Conservation (phyloP, 2,329 filamentous ascomycete genomes). For the Neofusicoccum kwambonambiense region DNA sequence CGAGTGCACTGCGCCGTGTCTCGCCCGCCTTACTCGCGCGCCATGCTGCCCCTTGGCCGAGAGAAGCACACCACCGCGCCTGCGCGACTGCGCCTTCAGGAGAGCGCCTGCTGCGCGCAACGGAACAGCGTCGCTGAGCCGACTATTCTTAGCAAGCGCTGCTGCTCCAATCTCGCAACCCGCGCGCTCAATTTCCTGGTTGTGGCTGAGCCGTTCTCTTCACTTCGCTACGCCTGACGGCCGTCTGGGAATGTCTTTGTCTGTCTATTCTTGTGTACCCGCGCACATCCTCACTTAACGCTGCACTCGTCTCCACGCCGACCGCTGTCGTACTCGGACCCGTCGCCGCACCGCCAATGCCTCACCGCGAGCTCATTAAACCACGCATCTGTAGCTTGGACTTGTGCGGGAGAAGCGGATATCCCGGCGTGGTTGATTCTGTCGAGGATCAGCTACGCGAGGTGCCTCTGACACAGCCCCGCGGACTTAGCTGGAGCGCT, state of each 20-base stretch:
- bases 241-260: background rate
- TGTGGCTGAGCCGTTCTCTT: background rate
- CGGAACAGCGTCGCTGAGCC: background rate
- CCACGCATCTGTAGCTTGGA: slow-evolving; percentile 25
- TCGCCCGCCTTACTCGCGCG: background rate
- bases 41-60: background rate
- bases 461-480: background rate
- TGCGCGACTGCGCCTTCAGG: background rate
- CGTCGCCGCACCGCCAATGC: background rate
- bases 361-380: background rate
- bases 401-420: slow-evolving; percentile 25
- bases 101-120: background rate
- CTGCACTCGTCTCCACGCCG: background rate
- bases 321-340: background rate
- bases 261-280: background rate
- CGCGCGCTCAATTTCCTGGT: background rate
- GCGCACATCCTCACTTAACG: slow-evolving; percentile 9
- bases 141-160: slow-evolving; percentile 2
- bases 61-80: slow-evolving; percentile 11
- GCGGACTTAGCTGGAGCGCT: slow-evolving; percentile 26
- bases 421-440: slow-evolving; percentile 28
- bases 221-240: slow-evolving; percentile 8
- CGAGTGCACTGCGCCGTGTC: background rate
- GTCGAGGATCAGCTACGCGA: background rate
- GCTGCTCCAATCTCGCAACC: slow-evolving; percentile 2